phyloP scores from a whole-genome alignment of 176 grass and related monocot species.

The Hyparrhenia diplandra region DNA sequence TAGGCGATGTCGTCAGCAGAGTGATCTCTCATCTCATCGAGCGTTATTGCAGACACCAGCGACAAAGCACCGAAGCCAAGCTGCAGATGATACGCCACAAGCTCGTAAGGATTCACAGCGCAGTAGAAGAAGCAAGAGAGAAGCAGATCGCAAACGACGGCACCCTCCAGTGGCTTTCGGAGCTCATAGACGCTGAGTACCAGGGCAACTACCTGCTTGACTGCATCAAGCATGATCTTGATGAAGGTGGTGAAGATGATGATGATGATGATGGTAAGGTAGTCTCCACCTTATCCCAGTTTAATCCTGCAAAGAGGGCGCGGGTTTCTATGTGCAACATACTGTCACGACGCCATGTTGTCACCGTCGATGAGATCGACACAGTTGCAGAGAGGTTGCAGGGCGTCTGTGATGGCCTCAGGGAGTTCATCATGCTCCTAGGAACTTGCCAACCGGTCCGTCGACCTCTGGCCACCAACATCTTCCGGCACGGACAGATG shows the following conservation, averaged over 20 bases:
- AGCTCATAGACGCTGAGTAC: constrained; percentile 1
- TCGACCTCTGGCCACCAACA: background rate
- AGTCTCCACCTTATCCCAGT: background rate
- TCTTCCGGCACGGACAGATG: background rate
- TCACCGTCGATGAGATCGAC: background rate
- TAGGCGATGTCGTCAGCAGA: constrained; percentile 2
- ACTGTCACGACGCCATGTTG: background rate
- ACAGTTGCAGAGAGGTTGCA: background rate
- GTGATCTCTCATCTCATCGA: background rate
- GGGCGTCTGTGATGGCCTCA: background rate
- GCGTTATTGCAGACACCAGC: background rate
- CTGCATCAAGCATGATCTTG: background rate
- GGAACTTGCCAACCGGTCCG: background rate
- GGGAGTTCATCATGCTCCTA: background rate
- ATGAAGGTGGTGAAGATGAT: background rate
- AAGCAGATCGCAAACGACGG: constrained; percentile 24
- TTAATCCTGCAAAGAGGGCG: background rate
- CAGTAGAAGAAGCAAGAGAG: constrained; percentile 20
- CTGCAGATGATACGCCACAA: background rate
- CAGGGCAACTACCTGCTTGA: background rate
- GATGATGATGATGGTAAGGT: background rate
- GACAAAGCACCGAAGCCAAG: background rate
- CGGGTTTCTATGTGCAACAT: background rate
- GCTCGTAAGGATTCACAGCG: constrained; percentile 24
- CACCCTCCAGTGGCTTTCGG: constrained; percentile 7